Evolutionary conservation across 2,329 filamentous ascomycete genomes (phyloP), one percentile per base, ranked within the genome.

Genomic region (Sporothrix dimorphospora): DNA sequence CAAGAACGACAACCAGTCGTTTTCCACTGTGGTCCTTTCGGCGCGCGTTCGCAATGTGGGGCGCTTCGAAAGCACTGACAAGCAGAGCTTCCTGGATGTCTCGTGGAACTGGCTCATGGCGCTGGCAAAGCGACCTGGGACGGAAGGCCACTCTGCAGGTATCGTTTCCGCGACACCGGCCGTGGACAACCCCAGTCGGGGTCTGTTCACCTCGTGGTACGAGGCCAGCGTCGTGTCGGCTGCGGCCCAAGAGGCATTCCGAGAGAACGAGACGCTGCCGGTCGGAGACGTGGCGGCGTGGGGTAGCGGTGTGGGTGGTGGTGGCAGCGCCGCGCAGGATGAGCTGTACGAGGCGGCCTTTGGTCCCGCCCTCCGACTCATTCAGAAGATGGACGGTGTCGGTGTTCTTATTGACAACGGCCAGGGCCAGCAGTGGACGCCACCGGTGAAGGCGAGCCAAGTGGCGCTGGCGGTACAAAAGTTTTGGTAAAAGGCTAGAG

Each of bases 371-470:
- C 61, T 79, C 42, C 69, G 74, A 7, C 77, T 79, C 71, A 72
- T 80, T 24, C 74, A 74, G 67, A 61, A 74, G 67, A 80, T 81
- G 76, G 78, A 80, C 59, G 75, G 76, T 1, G 76, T 80, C 2
- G 79, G 79, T 8, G 75, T 77, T 38, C 42, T 75, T 7, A 71
- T 75, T 1, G 74, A 77, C 70, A 76, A 77, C 21, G 75, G 75
- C 3, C 75, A 75, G 53, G 69, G 57, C 19, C 47, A 71, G 38
- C 70, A 59, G 51, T 59, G 69, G 68, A 69, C 16, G 21, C 71
- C 72, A 59, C 71, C 72, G 47, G 67, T 53, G 21, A 45, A 51
- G 45, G 63, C 59, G 49, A 53, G 40, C 11, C 21, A 27, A 4
- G 30, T 65, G 66, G 61, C 59, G 7, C 34, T 66, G 11, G 57